phyloP scores from a whole-genome alignment of 805 yeast genomes.

The Kodamaea fukazawae region DNA sequence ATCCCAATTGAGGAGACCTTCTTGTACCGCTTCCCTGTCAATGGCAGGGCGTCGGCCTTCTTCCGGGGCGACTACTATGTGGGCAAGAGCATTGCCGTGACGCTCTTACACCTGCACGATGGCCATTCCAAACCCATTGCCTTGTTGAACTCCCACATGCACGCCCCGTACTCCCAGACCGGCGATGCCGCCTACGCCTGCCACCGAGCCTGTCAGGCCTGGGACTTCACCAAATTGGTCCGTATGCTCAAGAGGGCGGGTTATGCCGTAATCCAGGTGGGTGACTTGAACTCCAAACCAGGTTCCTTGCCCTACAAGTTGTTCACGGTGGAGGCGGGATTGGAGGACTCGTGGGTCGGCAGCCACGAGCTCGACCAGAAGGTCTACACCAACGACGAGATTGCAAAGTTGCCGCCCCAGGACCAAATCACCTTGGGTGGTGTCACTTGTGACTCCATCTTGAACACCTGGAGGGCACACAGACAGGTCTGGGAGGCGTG shows the following conservation, averaged over 20 bases:
- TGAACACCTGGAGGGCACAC: constrained; percentile 80
- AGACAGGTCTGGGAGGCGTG: constrained; percentile 68
- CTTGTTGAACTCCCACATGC: constrained; percentile 89
- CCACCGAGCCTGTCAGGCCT: constrained; percentile 92
- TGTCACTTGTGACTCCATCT: constrained; percentile 81
- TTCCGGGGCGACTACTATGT: constrained; percentile 97
- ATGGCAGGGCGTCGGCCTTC: constrained; percentile 92
- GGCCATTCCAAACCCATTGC: constrained; percentile 60
- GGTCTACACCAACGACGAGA: constrained; percentile 18
- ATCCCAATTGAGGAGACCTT: constrained; percentile 80
- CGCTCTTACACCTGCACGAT: constrained; percentile 52
- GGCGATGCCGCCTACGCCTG: constrained; percentile 91
- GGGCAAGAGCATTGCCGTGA: constrained; percentile 83
- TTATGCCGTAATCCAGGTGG: constrained; percentile 83
- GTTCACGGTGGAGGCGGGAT: constrained; percentile 63
- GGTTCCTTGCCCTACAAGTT: constrained; percentile 79
- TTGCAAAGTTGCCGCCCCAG: constrained; percentile 28
- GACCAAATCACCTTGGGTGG: constrained; percentile 73
- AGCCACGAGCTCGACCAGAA: constrained; percentile 47
- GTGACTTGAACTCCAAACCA: constrained; percentile 89
- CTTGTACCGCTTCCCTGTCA: constrained; percentile 81
- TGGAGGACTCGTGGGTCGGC: constrained; percentile 81
- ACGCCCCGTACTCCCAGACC: constrained; percentile 81
- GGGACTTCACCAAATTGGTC: constrained; percentile 81
- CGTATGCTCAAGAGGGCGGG: constrained; percentile 66